Base-by-base conservation (phyloP, 352 stramenopile species). In the Achlya hypogyna region DNA sequence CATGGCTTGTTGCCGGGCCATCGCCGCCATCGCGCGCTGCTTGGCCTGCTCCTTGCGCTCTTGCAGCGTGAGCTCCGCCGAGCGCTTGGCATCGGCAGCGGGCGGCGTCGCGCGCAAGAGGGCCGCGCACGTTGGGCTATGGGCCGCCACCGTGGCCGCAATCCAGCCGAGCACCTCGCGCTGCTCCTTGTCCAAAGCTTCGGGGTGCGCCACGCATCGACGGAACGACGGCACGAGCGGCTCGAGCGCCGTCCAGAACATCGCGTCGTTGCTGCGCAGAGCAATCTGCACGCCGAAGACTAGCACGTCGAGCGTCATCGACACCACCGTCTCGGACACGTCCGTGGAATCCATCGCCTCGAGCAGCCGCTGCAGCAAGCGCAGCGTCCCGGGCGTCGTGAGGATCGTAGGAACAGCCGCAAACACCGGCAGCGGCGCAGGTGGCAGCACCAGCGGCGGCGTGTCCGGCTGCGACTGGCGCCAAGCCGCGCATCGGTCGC, bases 301-400 rank as follows among this genome's bases (percentile, higher is more conserved):
- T 14, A 95, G 73, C 62, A 95, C 69, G 56, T 95, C 84, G 29
- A 95, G 73, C 14, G 73, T 83, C 16, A 84, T 95, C 40, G 86
- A 93, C 34, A 95, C 82, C 12, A 95, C 82, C 12, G 84, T 84
- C 63, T 93, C 86, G 3, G 84, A 93, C 0, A 93, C 79, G 6
- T 71, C 73, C 34, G 76, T 82, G 51, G 60, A 4, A 69, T 60
- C 23, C 20, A 62, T 71, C 34, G 81, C 81, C 81, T 80, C 88
- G 1, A 95, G 62, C 60, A 95, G 81, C 0, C 77, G 59, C 18
- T 89, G 77, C 25, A 88, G 69, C 35, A 93, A 77, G 6, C 74
- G 62, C 10, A 95, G 63, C n/a, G 81, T 86, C 38, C 78, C 79
- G 32, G 87, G 74, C 63, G 84, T 91, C 22, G 77, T 80, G 53